These are phyloP conservation scores for Dicorynia guianensis DNA, from an alignment of 306 rosid species.

Conservation along the genomic window DNA sequence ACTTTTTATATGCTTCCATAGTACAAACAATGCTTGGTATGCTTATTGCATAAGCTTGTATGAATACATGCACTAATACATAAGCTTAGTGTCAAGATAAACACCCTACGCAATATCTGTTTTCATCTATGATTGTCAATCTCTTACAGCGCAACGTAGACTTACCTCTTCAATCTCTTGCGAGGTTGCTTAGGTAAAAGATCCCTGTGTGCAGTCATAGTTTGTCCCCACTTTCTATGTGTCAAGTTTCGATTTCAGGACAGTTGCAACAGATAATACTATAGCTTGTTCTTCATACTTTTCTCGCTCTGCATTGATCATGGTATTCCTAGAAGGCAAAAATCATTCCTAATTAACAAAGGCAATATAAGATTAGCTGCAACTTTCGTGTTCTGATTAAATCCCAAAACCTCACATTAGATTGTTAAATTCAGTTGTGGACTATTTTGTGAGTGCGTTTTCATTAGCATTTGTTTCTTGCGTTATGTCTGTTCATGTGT, in stretches of 20 bases:
- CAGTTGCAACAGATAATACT: background rate
- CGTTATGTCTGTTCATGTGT: background rate
- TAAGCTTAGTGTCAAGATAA: background rate
- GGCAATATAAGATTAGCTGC: background rate
- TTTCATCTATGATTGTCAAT: background rate
- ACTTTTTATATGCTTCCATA: constrained; percentile 14
- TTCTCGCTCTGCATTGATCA: no score
- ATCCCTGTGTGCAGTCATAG: background rate
- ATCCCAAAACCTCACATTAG: background rate
- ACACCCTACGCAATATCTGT: background rate
- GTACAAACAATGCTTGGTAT: background rate
- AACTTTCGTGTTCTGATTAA: background rate
- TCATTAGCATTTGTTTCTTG: background rate
- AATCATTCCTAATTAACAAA: no score
- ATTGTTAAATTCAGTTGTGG: background rate
- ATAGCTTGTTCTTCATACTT: background rate
- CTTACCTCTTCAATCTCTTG: no score
- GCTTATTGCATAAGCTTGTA: background rate
- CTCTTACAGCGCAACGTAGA: no score
- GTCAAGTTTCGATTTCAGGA: background rate
- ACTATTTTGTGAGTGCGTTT: background rate
- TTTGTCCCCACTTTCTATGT: background rate
- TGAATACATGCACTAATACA: background rate
- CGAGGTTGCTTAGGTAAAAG: no score
- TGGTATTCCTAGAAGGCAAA: no score